Evolutionary conservation across 2,329 filamentous ascomycete genomes (phyloP).

Genomic region (Penicillium sumatraense): DNA sequence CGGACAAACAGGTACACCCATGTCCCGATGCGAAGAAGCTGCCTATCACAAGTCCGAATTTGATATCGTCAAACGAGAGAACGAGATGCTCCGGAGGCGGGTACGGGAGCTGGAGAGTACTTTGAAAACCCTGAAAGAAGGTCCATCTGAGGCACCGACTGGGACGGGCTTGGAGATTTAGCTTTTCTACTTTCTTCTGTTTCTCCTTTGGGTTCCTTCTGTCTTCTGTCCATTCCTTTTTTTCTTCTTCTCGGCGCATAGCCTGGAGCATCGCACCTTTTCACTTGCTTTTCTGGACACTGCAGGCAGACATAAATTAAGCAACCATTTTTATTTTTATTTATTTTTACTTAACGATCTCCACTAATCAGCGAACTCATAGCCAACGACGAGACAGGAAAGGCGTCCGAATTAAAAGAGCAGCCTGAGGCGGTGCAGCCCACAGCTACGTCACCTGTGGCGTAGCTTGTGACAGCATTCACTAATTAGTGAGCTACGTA

Average conservation of each 20-base stretch:
- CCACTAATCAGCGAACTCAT: not conserved
- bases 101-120: conserved; percentile 50
- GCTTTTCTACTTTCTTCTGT: too few relatives aligned
- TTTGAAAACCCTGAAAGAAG: conserved; percentile 37
- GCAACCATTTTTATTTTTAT: conserved; percentile 3
- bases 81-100: conserved; percentile 49
- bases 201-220: too few relatives aligned
- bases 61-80: conserved; percentile 51
- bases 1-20: conserved; percentile 31
- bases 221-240: too few relatives aligned
- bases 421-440: conserved; percentile 2
- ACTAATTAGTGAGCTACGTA: too few relatives aligned
- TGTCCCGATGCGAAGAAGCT: conserved; percentile 48
- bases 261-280: not conserved
- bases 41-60: conserved; percentile 48
- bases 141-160: not conserved
- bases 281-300: not conserved
- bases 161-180: not conserved
- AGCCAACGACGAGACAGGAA: not conserved
- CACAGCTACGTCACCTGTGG: conserved; percentile 4
- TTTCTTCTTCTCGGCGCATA: conserved; percentile 2
- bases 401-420: not conserved
- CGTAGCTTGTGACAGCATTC: not conserved
- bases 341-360: not conserved
- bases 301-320: conserved; percentile 11